Evolutionary conservation across 306 rosid genomes (phyloP), one percentile per base, ranked within the genome.

Genomic region (Cucumis cinereus): DNA sequence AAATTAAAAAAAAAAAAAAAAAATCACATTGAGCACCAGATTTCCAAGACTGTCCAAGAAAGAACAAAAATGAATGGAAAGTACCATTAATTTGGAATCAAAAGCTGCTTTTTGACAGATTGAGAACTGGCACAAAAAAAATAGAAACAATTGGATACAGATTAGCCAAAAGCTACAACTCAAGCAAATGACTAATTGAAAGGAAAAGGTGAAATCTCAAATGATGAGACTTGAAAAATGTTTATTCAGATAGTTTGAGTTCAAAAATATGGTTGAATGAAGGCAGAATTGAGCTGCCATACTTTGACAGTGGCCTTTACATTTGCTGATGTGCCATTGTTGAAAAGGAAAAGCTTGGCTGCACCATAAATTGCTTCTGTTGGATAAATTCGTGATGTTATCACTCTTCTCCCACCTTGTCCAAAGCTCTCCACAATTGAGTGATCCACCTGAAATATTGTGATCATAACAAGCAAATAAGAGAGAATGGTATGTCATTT

Each of bases 281-380:
- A 89, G 17, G 98, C 98, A 10, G 96, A 88, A 74, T 85, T 88
- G 38, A 92, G 82, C 60, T 84, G 77, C 94, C 96, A 92, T 43
- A 89, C 83, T 79, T 85, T 92, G 49, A 92, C 83, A 3, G 84
- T 76, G 77, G 88, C 98, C 78, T 88, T 92, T 2, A 89, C 83
- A 54, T 78, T 90, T n/a, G 82, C 66, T 71, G 59, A 76, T 0
- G 98, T 90, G 47, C 94, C 96, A 64, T 92, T 92, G 85, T 92
- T 92, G 85, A 92, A 92, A 49, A 92, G 56, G 76, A 90, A 92
- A 6, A 92, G 81, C 68, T 83, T 85, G 5, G 98, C 94, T 36
- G 92, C 89, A 59, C 92, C 93, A 82, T 89, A 90, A 12, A 92
- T 89, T 81, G 96, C 98, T 69, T 86, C 78, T 45, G 98, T 92